A percentile compares a stretch with the other conserved stretches of the same genome.
Conservation (phyloP, 208 protist species). For the Crithidia sp. region DNA sequence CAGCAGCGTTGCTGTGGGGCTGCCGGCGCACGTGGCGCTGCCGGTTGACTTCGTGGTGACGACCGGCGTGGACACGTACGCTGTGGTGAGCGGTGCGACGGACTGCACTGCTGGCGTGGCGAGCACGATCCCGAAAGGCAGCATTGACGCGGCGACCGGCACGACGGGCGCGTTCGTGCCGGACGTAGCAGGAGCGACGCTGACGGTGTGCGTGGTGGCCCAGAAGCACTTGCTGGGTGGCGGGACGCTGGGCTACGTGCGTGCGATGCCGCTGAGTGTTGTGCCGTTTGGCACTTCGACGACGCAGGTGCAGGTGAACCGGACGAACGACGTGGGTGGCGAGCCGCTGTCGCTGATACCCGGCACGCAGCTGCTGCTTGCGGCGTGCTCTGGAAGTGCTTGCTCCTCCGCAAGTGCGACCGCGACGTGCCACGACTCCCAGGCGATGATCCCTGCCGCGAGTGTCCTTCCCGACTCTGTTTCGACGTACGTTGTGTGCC, state of each 20-base stretch:
- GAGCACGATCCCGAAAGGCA: slow-evolving; percentile 37
- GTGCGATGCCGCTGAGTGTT: too few relatives aligned
- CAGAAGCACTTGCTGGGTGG: slow-evolving; percentile 7
- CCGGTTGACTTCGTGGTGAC: neutral
- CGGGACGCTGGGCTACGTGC: too few relatives aligned
- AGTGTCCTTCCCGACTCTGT: slow-evolving; percentile 20
- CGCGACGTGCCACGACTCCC: slow-evolving; percentile 23
- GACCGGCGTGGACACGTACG: neutral
- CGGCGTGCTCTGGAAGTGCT: slow-evolving; percentile 28
- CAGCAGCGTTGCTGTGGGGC: neutral
- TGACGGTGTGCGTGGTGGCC: slow-evolving; percentile 4
- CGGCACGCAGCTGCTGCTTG: slow-evolving; percentile 41
- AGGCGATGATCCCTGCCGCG: slow-evolving; percentile 31
- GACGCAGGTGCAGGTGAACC: slow-evolving; percentile 18
- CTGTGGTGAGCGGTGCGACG: neutral
- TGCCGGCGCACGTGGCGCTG: neutral
- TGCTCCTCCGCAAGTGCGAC: slow-evolving; percentile 29
- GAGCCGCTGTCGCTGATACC: slow-evolving; percentile 24
- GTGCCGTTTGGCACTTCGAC: too few relatives aligned
- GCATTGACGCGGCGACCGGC: slow-evolving; percentile 26
- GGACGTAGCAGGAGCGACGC: neutral
- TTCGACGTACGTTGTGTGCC: slow-evolving; percentile 57
- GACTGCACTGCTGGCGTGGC: slow-evolving; percentile 18
- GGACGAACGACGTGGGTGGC: slow-evolving; percentile 47
- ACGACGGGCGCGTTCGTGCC: slow-evolving; percentile 34